A percentile compares a stretch with the other conserved stretches of the same genome.
Conservation (phyloP, 331 rosid genomes). For the Cydonia oblonga region DNA sequence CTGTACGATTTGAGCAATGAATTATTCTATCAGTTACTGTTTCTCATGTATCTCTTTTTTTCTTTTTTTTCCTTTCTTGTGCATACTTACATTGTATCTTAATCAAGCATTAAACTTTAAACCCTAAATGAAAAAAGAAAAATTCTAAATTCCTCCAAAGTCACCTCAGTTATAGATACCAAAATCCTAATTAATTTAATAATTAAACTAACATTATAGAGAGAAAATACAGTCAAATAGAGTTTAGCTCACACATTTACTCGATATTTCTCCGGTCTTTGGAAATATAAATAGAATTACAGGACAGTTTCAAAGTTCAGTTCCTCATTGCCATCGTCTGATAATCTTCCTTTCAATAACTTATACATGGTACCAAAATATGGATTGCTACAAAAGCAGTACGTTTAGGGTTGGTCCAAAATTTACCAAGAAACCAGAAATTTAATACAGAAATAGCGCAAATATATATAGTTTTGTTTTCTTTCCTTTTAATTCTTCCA, state of each 20-base stretch:
- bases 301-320: not conserved
- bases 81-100: not conserved
- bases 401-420: not conserved
- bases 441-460: not conserved
- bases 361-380: too few relatives aligned
- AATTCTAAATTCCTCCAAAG: not conserved
- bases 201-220: too few relatives aligned
- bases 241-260: not conserved
- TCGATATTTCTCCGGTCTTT: not conserved
- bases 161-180: not conserved
- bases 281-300: not conserved
- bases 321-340: not conserved
- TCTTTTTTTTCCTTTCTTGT: not conserved
- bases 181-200: not conserved
- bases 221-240: not conserved
- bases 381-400: not conserved
- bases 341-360: too few relatives aligned
- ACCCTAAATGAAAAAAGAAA: not conserved
- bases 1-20: not conserved
- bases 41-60: not conserved
- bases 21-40: not conserved
- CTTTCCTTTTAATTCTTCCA: not conserved
- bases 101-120: not conserved
- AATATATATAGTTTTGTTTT: not conserved
- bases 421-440: not conserved